Conservation (phyloP, 352 stramenopile species). For the Phytophthora hibernalis region DNA sequence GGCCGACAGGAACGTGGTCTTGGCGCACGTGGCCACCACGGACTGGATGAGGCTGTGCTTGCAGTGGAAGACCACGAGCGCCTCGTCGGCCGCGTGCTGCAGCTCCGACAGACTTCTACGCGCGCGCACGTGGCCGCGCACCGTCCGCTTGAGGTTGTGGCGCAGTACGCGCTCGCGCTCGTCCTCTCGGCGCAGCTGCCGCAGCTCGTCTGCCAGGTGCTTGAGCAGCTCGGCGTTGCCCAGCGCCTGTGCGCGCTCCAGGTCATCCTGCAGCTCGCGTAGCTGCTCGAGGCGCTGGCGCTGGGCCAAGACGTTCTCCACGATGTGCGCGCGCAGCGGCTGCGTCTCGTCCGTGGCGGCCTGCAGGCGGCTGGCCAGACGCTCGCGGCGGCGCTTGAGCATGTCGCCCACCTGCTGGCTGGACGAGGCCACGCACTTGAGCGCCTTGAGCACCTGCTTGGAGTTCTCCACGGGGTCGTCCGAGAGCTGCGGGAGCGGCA, state of each 20-base stretch:
- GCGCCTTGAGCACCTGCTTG: conserved; percentile 70
- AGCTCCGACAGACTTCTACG: conserved; percentile 46
- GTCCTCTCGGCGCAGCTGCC: conserved; percentile 56
- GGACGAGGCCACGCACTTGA: conserved; percentile 70
- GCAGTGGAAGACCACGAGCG: conserved; percentile 51
- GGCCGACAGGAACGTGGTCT: conserved; percentile 38
- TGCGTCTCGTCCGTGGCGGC: conserved; percentile 60
- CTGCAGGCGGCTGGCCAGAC: conserved; percentile 50
- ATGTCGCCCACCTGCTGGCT: conserved; percentile 70
- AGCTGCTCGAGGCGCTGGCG: conserved; percentile 54
- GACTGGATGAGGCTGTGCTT: conserved; percentile 74
- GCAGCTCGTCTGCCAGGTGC: conserved; percentile 56
- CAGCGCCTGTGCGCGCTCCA: conserved; percentile 60
- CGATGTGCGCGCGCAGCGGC: conserved; percentile 53
- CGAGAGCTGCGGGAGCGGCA: conserved; percentile 35
- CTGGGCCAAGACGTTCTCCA: conserved; percentile 62
- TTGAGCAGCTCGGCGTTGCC: conserved; percentile 57
- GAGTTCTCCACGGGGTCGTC: conserved; percentile 50
- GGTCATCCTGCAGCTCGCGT: conserved; percentile 58
- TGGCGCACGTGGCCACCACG: conserved; percentile 54
- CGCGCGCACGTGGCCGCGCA: conserved; percentile 46
- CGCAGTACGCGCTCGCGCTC: conserved; percentile 52
- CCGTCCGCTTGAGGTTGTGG: conserved; percentile 54
- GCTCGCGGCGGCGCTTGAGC: conserved; percentile 59
- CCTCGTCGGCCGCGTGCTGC: conserved; percentile 48